These are phyloP conservation scores for Phytopythium litorale DNA, from an alignment of 352 stramenopile genomes.

Conservation along the genomic window DNA sequence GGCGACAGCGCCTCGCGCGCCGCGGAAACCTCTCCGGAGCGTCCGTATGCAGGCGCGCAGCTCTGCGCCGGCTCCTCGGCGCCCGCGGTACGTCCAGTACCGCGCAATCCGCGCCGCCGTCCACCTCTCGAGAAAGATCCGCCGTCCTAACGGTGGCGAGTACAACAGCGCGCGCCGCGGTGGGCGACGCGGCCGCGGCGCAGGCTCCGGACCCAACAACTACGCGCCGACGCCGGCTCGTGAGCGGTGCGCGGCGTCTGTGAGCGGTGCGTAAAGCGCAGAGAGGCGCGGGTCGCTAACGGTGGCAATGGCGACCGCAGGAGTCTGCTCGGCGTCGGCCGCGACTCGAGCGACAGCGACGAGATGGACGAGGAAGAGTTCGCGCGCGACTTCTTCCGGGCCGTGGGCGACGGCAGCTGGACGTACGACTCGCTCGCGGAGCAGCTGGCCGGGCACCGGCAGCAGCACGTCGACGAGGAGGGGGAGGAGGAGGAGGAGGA, in stretches of 20 bases:
- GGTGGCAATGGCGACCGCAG: not conserved
- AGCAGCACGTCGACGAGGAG: not conserved
- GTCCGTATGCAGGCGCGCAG: too few relatives aligned
- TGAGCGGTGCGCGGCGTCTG: not conserved
- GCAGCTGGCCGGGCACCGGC: not conserved
- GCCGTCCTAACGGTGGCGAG: not conserved
- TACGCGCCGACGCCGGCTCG: not conserved
- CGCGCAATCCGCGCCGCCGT: too few relatives aligned
- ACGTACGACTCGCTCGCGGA: slow-evolving; percentile 3
- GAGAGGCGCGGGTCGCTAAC: not conserved
- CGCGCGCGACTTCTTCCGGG: not conserved
- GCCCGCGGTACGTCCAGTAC: not conserved
- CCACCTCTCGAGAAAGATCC: too few relatives aligned
- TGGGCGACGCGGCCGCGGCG: not conserved
- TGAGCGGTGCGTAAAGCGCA: not conserved
- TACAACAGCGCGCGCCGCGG: not conserved
- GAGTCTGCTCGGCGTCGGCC: slow-evolving; percentile 1
- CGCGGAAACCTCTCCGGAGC: too few relatives aligned
- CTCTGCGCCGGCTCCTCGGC: not conserved
- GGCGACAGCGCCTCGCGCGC: too few relatives aligned
- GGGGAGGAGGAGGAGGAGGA: not conserved
- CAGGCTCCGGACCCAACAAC: not conserved
- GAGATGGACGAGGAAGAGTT: not conserved
- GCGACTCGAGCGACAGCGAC: not conserved
- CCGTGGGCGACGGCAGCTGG: not conserved